Percentiles rank a stretch among this genome's conserved stretches.
These are phyloP conservation scores for Lyophyllum semitale DNA, from an alignment of 768 basidiomycete genomes.

Conservation along the genomic window DNA sequence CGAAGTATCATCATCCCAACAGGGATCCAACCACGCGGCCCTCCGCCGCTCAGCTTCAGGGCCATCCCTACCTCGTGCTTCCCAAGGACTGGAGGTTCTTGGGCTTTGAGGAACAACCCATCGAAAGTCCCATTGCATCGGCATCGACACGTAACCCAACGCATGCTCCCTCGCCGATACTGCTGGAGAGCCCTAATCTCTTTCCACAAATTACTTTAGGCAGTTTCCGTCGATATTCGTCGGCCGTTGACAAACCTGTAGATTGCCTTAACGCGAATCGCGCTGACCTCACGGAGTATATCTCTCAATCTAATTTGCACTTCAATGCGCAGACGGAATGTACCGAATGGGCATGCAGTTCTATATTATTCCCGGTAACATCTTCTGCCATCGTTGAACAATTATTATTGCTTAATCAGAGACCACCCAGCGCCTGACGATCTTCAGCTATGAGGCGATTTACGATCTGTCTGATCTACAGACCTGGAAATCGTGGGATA, in stretches of 20 bases:
- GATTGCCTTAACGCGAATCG: slow-evolving; percentile 6
- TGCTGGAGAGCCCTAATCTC: background rate
- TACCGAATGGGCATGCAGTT: slow-evolving; percentile 1
- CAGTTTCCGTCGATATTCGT: slow-evolving; percentile 8
- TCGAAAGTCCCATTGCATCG: slow-evolving; percentile 2
- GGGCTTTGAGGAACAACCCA: slow-evolving; percentile 43
- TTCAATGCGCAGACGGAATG: background rate
- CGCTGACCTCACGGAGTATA: slow-evolving; percentile 6
- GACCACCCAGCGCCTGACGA: slow-evolving; percentile 3
- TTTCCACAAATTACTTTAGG: slow-evolving; percentile 13
- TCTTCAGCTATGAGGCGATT: slow-evolving; percentile 4
- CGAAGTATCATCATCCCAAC: background rate
- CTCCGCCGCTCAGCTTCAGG: slow-evolving; percentile 69
- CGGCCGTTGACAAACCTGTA: background rate
- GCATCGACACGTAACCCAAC: background rate
- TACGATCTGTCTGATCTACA: slow-evolving; percentile 1
- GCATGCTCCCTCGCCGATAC: background rate
- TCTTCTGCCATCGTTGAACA: background rate
- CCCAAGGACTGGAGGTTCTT: slow-evolving; percentile 73
- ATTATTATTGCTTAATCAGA: background rate
- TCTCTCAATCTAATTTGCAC: background rate
- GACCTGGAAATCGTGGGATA: slow-evolving; percentile 7
- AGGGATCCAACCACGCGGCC: slow-evolving; percentile 85
- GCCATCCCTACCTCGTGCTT: slow-evolving; percentile 73
- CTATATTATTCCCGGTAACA: slow-evolving; percentile 4